Base-by-base conservation (phyloP, 164 flowering plant species). In the Tetrastigma voinierianum region DNA sequence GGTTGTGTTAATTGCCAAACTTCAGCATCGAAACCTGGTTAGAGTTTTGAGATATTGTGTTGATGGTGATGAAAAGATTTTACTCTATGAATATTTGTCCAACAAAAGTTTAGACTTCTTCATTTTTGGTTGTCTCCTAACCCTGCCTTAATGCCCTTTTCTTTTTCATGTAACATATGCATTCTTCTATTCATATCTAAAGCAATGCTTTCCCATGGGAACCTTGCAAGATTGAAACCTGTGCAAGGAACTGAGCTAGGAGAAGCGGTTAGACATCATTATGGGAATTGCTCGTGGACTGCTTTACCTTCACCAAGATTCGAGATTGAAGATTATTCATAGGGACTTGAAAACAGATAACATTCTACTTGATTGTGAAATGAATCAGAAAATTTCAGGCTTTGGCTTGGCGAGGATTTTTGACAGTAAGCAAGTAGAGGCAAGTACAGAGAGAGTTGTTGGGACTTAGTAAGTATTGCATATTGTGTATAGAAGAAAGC, bases 81-180 rank as follows among this genome's bases (percentile, higher is more conserved):
- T n/a, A n/a, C n/a, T n/a, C n/a, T n/a, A n/a, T n/a, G n/a, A n/a
- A n/a, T n/a, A n/a, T n/a, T n/a, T n/a, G n/a, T n/a, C n/a, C n/a
- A n/a, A n/a, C n/a, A n/a, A n/a, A n/a, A 79, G 82, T 70, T 70
- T 79, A 57, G 80, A 79, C 51, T 60, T 57, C 24, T 77, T 80
- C 73, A 64, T 80, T 64, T 80, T 80, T 72, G 83, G 83, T 80
- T 11, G 64, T 72, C 23, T 10, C 24, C 64, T 62, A 43, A n/a
- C n/a, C n/a, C n/a, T n/a, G n/a, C n/a, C n/a, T n/a, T n/a, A n/a
- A n/a, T n/a, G n/a, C n/a, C n/a, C n/a, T n/a, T n/a, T n/a, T n/a
- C n/a, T n/a, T n/a, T n/a, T n/a, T n/a, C n/a, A 10, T 47, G 14
- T n/a, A n/a, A n/a, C n/a, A n/a, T n/a, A n/a, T n/a, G n/a, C n/a